Evolutionary conservation across 2,329 filamentous ascomycete genomes (phyloP).

Genomic region (Diatrype stigma): DNA sequence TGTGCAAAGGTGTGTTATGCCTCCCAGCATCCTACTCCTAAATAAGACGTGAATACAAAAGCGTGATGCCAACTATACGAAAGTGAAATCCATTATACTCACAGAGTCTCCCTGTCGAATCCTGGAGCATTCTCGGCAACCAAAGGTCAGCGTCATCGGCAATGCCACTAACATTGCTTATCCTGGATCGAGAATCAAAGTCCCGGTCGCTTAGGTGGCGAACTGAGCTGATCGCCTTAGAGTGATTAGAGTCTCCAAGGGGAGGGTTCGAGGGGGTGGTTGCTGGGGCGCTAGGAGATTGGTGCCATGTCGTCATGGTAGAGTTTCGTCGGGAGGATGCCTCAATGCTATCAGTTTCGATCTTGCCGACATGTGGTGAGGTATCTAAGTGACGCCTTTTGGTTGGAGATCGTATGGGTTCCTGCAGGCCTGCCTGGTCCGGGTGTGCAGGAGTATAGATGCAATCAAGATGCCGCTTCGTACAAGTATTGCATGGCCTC

Average conservation of each 20-base stretch:
- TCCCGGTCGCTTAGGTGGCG: conserved; percentile 23
- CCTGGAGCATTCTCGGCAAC: conserved; percentile 55
- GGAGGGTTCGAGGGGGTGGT: conserved; percentile 12
- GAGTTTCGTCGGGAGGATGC: conserved; percentile 17
- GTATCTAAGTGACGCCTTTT: conserved; percentile 32
- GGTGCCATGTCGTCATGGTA: conserved; percentile 21
- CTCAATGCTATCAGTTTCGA: conserved; percentile 25
- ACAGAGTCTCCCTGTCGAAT: conserved; percentile 54
- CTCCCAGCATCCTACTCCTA: neutral
- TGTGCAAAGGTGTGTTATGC: neutral
- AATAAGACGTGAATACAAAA: neutral
- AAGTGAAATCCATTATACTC: conserved; percentile 26
- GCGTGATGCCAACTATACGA: neutral
- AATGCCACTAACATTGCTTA: conserved; percentile 38
- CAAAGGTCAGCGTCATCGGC: conserved; percentile 55
- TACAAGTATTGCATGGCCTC: conserved; percentile 54
- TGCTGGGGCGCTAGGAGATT: conserved; percentile 12
- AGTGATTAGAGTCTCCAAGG: conserved; percentile 12
- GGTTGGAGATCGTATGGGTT: conserved; percentile 32
- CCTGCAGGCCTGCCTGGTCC: conserved; percentile 23
- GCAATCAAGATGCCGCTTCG: conserved; percentile 46
- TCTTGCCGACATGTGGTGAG: conserved; percentile 20
- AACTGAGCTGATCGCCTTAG: conserved; percentile 13
- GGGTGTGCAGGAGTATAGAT: conserved; percentile 35
- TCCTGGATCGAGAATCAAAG: conserved; percentile 29